phyloP scores from a whole-genome alignment of 2,329 filamentous ascomycete genomes.

The Paracoccidioides lutzii region DNA sequence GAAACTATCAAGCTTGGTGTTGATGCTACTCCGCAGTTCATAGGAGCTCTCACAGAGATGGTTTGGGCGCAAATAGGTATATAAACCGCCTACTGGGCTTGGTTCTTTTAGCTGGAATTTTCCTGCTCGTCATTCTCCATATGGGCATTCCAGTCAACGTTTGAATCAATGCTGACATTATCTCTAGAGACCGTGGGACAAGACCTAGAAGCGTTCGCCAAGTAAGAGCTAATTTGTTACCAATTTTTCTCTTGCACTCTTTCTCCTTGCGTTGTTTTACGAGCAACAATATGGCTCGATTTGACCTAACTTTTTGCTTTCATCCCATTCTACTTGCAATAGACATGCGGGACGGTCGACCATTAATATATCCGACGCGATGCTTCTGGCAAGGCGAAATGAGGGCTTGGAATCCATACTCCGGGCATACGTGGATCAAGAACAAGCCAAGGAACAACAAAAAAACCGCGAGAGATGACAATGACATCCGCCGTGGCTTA shows the following conservation, averaged over 20 bases:
- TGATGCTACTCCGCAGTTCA: conserved; percentile 87
- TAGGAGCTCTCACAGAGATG: conserved; percentile 71
- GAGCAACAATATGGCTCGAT: too few relatives aligned
- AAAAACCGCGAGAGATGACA: neutral
- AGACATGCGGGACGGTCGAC: conserved; percentile 71
- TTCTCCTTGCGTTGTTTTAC: neutral
- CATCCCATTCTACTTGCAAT: conserved; percentile 32
- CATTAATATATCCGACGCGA: conserved; percentile 72
- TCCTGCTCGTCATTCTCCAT: neutral
- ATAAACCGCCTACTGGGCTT: conserved; percentile 5
- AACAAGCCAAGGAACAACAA: neutral
- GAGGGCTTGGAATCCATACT: conserved; percentile 70
- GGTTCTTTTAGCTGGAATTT: neutral
- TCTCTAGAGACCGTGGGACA: conserved; percentile 39
- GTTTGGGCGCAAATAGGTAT: conserved; percentile 77
- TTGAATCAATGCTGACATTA: neutral
- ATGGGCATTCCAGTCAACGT: neutral
- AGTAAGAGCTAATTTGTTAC: conserved; percentile 20
- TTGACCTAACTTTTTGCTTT: neutral
- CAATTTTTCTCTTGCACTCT: neutral
- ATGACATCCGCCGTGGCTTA: neutral
- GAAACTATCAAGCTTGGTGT: conserved; percentile 59
- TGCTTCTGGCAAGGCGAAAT: conserved; percentile 77
- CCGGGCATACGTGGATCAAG: conserved; percentile 24
- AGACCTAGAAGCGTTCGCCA: conserved; percentile 53